Base-by-base conservation (phyloP, 352 stramenopile genomes). In the Globisporangium sylvaticum region DNA sequence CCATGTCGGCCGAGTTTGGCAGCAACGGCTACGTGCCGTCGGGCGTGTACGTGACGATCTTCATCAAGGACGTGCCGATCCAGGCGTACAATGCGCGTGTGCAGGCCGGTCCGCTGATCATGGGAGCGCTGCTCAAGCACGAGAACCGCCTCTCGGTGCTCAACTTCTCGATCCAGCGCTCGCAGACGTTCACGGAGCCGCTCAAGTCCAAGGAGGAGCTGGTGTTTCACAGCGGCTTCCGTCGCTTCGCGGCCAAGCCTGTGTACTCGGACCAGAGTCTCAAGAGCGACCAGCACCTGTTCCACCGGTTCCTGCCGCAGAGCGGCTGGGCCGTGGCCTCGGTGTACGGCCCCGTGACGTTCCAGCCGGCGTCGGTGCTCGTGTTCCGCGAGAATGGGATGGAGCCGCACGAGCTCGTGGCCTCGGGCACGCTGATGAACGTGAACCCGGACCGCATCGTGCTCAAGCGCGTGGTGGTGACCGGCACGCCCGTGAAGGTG, bases 211-310 rank as follows among this genome's bases (percentile, higher is more conserved):
- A 99, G 74, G 96, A 99, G 55, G 80, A 90, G 31, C 76, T 99
- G 15, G 89, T 92, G 20, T 98, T 99, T 72, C 93, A 98, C 77
- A 98, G 92, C 66, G 97, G 97, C 24, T 99, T 99, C 89, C 90
- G 97, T 27, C 95, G 90, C 29, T 98, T 97, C 78, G 80, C 88
- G 5, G 88, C 81, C 27, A 88, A 89, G 60, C 97, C 98, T 0
- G 78, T 99, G 29, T 99, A 99, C 80, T 98, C 90, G 31, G 95
- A 99, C 73, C 88, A 98, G 75, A 99, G 97, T 65, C 80, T 99
- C 24, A 99, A 99, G 72, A 98, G 95, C 77, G 97, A 99, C 80
- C 99, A 99, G 79, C 96, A 99, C 78, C 96, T 99, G 69, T 99
- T 99, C 76, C 93, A 99, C 80, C 88, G 97, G 31, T 99, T 98